phyloP scores from a whole-genome alignment of 805 yeast species.

The Schizosaccharomyces octosporus region DNA sequence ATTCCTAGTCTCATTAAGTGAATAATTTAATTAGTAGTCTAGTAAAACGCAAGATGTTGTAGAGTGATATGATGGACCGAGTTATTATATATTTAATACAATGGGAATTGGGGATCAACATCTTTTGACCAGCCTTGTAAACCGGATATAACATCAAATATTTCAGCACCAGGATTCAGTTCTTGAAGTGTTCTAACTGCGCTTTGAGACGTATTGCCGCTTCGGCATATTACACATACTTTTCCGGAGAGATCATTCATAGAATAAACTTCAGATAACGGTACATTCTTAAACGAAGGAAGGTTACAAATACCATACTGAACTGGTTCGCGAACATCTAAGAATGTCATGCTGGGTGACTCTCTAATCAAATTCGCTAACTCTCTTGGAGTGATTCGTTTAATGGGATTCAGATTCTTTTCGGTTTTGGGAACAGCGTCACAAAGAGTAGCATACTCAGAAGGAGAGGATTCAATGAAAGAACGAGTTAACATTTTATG shows the following conservation, averaged over 20 bases:
- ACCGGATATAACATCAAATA: constrained; percentile 59
- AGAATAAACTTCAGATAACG: constrained; percentile 17
- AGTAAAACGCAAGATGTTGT: not conserved
- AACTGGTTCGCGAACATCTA: constrained; percentile 64
- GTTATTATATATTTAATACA: constrained; percentile 21
- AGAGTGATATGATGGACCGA: not conserved
- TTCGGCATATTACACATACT: constrained; percentile 50
- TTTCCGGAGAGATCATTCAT: constrained; percentile 10
- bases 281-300: constrained; percentile 35
- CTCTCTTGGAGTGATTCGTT: constrained; percentile 25
- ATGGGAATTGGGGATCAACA: constrained; percentile 37
- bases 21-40: not conserved
- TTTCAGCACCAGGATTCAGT: constrained; percentile 19
- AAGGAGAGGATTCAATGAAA: constrained; percentile 23
- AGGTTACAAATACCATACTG: constrained; percentile 49
- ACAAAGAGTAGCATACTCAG: constrained; percentile 67
- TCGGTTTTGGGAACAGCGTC: constrained; percentile 10
- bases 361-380: constrained; percentile 9
- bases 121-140: constrained; percentile 37
- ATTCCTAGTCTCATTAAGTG: not conserved
- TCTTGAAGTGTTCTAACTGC: constrained; percentile 37
- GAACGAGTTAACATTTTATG: constrained; percentile 23
- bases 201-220: constrained; percentile 73
- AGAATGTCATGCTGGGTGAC: constrained; percentile 14
- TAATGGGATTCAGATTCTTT: constrained; percentile 15